A percentile compares a stretch with the other conserved stretches of the same genome.
These are phyloP conservation scores for Dactylellina sp. DNA, from an alignment of 2,329 filamentous ascomycete species.

Conservation along the genomic window DNA sequence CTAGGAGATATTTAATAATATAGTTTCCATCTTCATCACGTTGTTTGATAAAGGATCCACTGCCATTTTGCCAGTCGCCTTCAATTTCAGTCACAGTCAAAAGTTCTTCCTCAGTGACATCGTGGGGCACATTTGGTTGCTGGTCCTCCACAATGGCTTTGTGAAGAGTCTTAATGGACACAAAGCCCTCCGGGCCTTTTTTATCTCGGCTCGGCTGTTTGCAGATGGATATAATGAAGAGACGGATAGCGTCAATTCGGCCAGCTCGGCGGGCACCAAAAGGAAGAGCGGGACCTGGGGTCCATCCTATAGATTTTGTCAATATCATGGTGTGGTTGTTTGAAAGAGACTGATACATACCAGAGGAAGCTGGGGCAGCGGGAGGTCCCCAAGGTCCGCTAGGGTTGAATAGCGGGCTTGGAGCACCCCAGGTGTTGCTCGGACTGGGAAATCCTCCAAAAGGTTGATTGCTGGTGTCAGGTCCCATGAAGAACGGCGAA, in stretches of 20 bases:
- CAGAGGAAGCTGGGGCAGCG: slow-evolving; percentile 29
- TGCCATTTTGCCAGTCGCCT: slow-evolving; percentile 85
- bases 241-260: slow-evolving; percentile 58
- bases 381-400: slow-evolving; percentile 58
- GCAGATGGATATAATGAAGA: slow-evolving; percentile 23
- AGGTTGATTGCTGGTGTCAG: slow-evolving; percentile 64
- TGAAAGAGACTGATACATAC: slow-evolving; percentile 20
- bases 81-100: slow-evolving; percentile 90
- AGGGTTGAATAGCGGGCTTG: slow-evolving; percentile 35
- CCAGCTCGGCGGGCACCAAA: slow-evolving; percentile 71
- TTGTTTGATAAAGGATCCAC: slow-evolving; percentile 82
- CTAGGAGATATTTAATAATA: slow-evolving; percentile 16
- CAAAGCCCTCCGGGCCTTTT: slow-evolving; percentile 71
- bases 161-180: slow-evolving; percentile 74
- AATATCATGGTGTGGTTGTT: slow-evolving; percentile 28
- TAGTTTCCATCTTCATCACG: slow-evolving; percentile 65
- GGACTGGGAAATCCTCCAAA: slow-evolving; percentile 65
- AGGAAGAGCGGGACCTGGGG: slow-evolving; percentile 62
- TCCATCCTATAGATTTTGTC: slow-evolving; percentile 57
- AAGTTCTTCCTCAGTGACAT: slow-evolving; percentile 75
- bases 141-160: slow-evolving; percentile 74
- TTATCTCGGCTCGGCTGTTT: slow-evolving; percentile 63
- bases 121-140: slow-evolving; percentile 69
- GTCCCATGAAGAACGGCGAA: slow-evolving; percentile 60
- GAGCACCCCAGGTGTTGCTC: slow-evolving; percentile 61